phyloP scores from a whole-genome alignment of 805 yeast genomes.

The Wickerhamiella slavikovae region DNA sequence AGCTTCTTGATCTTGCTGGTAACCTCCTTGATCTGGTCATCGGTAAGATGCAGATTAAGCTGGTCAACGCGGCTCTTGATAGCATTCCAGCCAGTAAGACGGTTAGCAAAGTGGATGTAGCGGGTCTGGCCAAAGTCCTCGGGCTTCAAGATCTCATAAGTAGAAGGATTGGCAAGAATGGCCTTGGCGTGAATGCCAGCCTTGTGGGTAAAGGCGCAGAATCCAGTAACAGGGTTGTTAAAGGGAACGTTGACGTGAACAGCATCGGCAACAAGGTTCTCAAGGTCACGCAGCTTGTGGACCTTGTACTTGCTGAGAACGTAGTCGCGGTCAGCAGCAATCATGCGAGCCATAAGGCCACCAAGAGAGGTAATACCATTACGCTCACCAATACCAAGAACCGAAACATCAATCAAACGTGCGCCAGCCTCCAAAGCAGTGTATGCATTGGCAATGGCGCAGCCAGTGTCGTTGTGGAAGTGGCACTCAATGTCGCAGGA shows the following conservation, averaged over 20 bases:
- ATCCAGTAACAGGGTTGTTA: constrained; percentile 96
- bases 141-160: constrained; percentile 93
- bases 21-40: constrained; percentile 87
- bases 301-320: constrained; percentile 85
- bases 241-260: constrained; percentile 94
- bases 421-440: constrained; percentile 98
- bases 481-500: constrained; percentile 96
- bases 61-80: constrained; percentile 96
- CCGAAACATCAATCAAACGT: constrained; percentile 80
- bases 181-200: constrained; percentile 99
- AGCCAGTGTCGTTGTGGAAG: constrained; percentile 97
- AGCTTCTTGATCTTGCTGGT: constrained; percentile 80
- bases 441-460: constrained; percentile 97
- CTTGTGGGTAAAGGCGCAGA: constrained; percentile 98
- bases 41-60: constrained; percentile 71
- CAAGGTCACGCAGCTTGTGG: constrained; percentile 89
- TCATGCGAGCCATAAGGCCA: constrained; percentile 98
- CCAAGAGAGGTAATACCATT: constrained; percentile 96
- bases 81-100: constrained; percentile 98
- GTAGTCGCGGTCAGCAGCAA: constrained; percentile 93
- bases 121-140: constrained; percentile 88
- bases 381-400: constrained; percentile 95
- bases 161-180: constrained; percentile 91
- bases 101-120: constrained; percentile 93
- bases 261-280: constrained; percentile 89